A percentile compares a stretch with the other conserved stretches of the same genome.
These are phyloP conservation scores for Chenopodium album DNA, from an alignment of 148 eudicot species.

Conservation along the genomic window DNA sequence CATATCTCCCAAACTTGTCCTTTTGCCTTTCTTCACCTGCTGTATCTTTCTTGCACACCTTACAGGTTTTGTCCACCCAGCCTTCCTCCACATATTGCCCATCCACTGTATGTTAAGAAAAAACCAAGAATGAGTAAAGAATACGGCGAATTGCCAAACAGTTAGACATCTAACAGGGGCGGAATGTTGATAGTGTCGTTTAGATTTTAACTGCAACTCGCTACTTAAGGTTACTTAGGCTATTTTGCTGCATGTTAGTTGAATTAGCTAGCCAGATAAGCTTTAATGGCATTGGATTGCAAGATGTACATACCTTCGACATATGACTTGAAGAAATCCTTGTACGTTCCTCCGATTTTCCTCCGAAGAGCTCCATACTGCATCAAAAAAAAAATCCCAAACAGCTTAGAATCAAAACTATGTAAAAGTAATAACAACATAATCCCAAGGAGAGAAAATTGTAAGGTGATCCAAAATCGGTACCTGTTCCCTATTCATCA, in stretches of 20 bases:
- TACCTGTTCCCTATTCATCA: conserved; percentile 81
- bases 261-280: not conserved
- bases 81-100: conserved; percentile 97
- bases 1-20: conserved; percentile 82
- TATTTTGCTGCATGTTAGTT: not conserved
- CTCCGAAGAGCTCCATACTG: conserved; percentile 96
- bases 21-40: conserved; percentile 75
- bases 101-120: conserved; percentile 49
- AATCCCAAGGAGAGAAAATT: not conserved
- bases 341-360: conserved; percentile 98
- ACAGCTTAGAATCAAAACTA: not conserved
- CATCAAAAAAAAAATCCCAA: not conserved
- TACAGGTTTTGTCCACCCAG: conserved; percentile 97
- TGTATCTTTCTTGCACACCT: conserved; percentile 97
- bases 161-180: not conserved
- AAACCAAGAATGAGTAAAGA: not conserved
- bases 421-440: too few relatives aligned
- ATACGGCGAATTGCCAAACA: not conserved
- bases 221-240: not conserved
- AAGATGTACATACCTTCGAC: conserved; percentile 61
- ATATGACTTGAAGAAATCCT: conserved; percentile 96
- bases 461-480: not conserved
- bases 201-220: not conserved
- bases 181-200: not conserved
- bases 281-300: too few relatives aligned